Base-by-base conservation (phyloP, 2,329 filamentous ascomycete genomes). In the Fusarium gaditjirri region DNA sequence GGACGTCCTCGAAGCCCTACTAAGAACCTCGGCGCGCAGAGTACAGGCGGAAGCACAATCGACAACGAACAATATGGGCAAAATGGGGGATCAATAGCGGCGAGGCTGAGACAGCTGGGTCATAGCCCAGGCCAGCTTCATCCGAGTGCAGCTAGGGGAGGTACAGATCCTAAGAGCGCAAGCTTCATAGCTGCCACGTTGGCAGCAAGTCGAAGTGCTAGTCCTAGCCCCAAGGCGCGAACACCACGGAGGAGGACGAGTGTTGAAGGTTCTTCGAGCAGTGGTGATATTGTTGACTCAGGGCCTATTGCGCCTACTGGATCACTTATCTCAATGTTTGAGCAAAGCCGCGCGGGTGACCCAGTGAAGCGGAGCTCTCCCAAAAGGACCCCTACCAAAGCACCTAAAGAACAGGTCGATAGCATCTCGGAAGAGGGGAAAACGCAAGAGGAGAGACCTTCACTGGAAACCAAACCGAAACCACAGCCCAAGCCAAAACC, bases 281-380 rank as follows among this genome's bases (percentile, higher is more conserved):
- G 65, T 52, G 75, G 75, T 54, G 75, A 80, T 47, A 74, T 77
- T 55, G 77, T 81, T 38, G 78, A 93, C 77, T 87, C 87, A 14
- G 86, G 84, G 3, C 83, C 89, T 10, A 90, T 92, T 54, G 83
- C 87, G 29, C 86, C 91, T 0, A 91, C 91, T 1, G 89, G 85
- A 6, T 88, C 90, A 8, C 83, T 94, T 25, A 91, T 94, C 59
- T 88, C 88, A 42, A 86, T 93, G 82, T 94, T 94, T 72, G 92
- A 94, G 80, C 83, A 86, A 70, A 85, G 82, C 44, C 70, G 62
- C 54, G 72, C 70, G 21, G 74, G 72, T n/a, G 80, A 82, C 47
- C 80, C 80, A 7, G 75, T 79, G 10, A 84, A 83, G 76, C 83
- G 76, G 60, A 70, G 65, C 25, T 75, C 74, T 46, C 74, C 72